phyloP scores from a whole-genome alignment of 192 early-diverging fungal genomes.

The Linnemannia exigua region DNA sequence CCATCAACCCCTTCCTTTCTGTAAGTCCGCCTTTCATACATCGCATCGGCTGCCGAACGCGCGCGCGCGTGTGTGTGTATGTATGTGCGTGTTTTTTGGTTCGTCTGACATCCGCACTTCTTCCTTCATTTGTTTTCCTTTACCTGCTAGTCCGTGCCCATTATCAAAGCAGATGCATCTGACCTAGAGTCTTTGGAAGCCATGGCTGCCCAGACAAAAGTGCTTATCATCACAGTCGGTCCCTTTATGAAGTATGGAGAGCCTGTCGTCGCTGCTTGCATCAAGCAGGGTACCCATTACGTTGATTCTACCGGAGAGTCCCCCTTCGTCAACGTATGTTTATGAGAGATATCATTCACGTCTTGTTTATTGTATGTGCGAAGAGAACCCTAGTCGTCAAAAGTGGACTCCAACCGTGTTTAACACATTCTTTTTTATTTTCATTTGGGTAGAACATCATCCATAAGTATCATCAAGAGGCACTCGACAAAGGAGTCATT shows the following conservation, averaged over 20 bases:
- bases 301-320: slow-evolving; percentile 92
- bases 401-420: too few relatives aligned
- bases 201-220: slow-evolving; percentile 72
- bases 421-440: background rate
- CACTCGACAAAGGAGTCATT: slow-evolving; percentile 72
- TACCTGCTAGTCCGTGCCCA: slow-evolving; percentile 64
- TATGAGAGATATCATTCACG: background rate
- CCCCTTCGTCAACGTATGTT: slow-evolving; percentile 42
- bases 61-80: too few relatives aligned
- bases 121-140: too few relatives aligned
- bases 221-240: slow-evolving; percentile 87
- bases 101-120: too few relatives aligned
- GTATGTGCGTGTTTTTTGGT: too few relatives aligned
- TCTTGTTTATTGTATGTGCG: background rate
- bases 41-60: too few relatives aligned
- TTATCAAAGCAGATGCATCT: slow-evolving; percentile 78
- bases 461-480: slow-evolving; percentile 75
- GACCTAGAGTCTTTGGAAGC: slow-evolving; percentile 71
- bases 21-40: slow-evolving; percentile 36
- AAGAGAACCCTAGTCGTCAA: too few relatives aligned
- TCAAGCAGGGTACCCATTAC: slow-evolving; percentile 82
- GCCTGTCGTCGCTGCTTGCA: slow-evolving; percentile 76
- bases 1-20: slow-evolving; percentile 62
- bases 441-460: slow-evolving; percentile 71
- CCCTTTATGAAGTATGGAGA: slow-evolving; percentile 83